Base-by-base conservation (phyloP, 2,329 filamentous ascomycete genomes). In the Colletotrichum filicis region DNA sequence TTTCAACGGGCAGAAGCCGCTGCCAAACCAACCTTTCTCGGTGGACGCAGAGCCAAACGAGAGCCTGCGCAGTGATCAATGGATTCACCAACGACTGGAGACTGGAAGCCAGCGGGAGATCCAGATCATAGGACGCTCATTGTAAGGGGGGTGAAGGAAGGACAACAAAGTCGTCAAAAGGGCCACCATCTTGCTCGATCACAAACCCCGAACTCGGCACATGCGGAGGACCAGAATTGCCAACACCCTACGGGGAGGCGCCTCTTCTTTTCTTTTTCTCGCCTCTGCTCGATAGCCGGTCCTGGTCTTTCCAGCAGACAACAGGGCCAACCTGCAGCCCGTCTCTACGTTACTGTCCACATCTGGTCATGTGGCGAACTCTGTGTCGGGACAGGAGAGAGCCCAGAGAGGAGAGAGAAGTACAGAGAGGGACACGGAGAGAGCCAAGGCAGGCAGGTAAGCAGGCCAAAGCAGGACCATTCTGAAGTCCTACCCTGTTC, bases 1-100 rank as follows among this genome's bases (percentile, higher is more conserved):
- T 73, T 73, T 73, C 70, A 73, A 73, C 55, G 68, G 26, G 30
- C 42, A 64, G n/a, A 42, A 65, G 70, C 32, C 42, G 66, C 66
- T 73, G 59, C 35, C 65, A 70, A 37, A 56, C 24, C 55, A 32
- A 30, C 55, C 24, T 58, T 53, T 28, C n/a, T 60, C 53, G 70
- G 42, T 60, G 53, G 70, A 64, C 53, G 30, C 60, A 28, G 59
- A 49, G 24, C 7, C 28, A 14, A 37, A 59, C 32, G 35, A 56
- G 46, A 35, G 32, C 56, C n/a, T 56, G 66, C 58, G 35, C 52
- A 24, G 52, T 68, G 35, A 35, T 59, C 42, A 63, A 58, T 26
- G 49, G 12, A 12, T 37, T 42, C 22, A 53, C 22, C 35, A 6
- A 63, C 19, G 26, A 37, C 42, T 69, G 53, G 66, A 59, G 42